phyloP scores from a whole-genome alignment of 352 stramenopile genomes.

The Blastocystis sp. region DNA sequence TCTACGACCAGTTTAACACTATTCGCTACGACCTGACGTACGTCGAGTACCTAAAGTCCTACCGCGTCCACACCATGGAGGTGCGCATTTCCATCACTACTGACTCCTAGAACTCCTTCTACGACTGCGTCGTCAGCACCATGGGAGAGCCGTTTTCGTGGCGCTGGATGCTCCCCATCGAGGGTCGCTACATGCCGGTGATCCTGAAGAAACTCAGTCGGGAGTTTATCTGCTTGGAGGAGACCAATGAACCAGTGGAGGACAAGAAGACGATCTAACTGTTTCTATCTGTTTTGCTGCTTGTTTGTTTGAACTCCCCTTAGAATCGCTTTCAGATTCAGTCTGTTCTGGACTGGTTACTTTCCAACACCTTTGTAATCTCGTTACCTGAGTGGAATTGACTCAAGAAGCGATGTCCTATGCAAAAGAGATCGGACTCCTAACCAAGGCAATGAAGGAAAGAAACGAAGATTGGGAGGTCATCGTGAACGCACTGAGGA shows the following conservation, averaged over 20 bases:
- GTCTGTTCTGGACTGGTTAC: not conserved
- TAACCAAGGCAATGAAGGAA: not conserved
- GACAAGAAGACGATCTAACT: conserved; percentile 39
- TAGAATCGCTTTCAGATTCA: not conserved
- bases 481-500: not conserved
- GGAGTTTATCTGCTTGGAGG: not conserved
- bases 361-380: not conserved
- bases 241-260: not conserved
- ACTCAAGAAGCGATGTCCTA: not conserved
- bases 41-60: conserved; percentile 44
- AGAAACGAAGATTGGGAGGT: not conserved
- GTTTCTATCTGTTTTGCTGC: not conserved
- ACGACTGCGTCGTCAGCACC: conserved; percentile 27
- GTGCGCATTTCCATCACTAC: not conserved
- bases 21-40: conserved; percentile 51
- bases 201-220: conserved; percentile 34
- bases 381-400: not conserved
- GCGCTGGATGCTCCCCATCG: not conserved
- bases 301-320: not conserved
- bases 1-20: conserved; percentile 10
- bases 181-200: not conserved
- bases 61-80: conserved; percentile 13
- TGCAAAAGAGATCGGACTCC: not conserved
- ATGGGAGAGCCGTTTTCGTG: conserved; percentile 19
- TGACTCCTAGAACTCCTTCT: conserved; percentile 18